Conservation (phyloP, 306 rosid genomes). For the Medicago truncatula region DNA sequence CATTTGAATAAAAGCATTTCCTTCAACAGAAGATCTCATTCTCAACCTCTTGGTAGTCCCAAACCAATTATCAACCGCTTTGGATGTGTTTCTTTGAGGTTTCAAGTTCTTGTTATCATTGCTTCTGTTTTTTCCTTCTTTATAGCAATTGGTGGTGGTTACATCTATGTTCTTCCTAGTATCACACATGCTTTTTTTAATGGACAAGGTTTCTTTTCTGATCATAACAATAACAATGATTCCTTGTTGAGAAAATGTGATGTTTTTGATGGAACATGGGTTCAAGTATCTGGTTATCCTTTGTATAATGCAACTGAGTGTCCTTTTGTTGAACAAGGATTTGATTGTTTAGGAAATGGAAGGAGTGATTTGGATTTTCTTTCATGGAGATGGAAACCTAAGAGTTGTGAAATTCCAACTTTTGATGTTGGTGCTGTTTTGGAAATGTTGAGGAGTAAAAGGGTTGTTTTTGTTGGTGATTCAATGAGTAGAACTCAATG, state of each 20-base stretch:
- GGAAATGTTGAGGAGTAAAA: conserved; percentile 67
- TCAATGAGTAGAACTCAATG: conserved; percentile 94
- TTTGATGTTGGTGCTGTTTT: conserved; percentile 57
- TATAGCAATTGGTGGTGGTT: conserved; percentile 64
- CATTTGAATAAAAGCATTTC: conserved; percentile 55
- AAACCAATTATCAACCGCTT: conserved; percentile 45
- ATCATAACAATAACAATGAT: conserved; percentile 28
- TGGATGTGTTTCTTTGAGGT: conserved; percentile 61
- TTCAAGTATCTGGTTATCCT: conserved; percentile 53
- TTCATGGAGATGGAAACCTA: conserved; percentile 81
- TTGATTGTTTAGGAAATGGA: conserved; percentile 80
- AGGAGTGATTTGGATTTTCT: conserved; percentile 69
- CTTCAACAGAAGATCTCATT: conserved; percentile 49
- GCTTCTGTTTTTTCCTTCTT: conserved; percentile 65
- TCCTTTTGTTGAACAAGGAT: conserved; percentile 82
- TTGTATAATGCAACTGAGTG: conserved; percentile 82
- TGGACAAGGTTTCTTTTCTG: conserved; percentile 39
- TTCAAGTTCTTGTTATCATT: conserved; percentile 57
- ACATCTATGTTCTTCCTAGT: conserved; percentile 66
- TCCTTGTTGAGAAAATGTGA: conserved; percentile 54
- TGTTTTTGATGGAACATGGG: conserved; percentile 74
- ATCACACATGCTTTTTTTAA: conserved; percentile 56
- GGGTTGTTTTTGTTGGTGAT: conserved; percentile 88
- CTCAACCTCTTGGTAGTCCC: conserved; percentile 50
- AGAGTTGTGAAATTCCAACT: conserved; percentile 60